phyloP scores from a whole-genome alignment of 129 eudicot genomes.

The Sambucus nigra region DNA sequence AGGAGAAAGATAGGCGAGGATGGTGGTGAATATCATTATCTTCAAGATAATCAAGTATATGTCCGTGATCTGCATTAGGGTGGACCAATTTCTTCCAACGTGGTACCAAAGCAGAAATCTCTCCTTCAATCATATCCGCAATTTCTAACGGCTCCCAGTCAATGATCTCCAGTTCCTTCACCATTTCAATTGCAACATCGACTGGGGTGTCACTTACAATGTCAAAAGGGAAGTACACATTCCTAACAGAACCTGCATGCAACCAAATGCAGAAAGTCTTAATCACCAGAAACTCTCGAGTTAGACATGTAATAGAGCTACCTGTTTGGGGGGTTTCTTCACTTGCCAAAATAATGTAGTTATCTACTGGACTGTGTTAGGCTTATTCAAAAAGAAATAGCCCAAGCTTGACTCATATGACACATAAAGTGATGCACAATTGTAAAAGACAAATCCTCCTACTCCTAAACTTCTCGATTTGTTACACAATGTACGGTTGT shows the following conservation, averaged over 20 bases:
- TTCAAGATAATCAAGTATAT: slow-evolving; percentile 22
- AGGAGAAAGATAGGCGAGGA: slow-evolving; percentile 29
- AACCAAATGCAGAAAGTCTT: background rate
- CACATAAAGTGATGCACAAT: too few species aligned
- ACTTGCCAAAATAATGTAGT: too few species aligned
- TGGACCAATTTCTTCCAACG: slow-evolving; percentile 24
- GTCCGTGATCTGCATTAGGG: slow-evolving; percentile 9
- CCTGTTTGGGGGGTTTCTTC: too few species aligned
- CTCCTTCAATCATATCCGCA: slow-evolving; percentile 76
- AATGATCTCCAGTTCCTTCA: slow-evolving; percentile 69
- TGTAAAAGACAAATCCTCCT: too few species aligned
- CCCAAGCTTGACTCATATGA: too few species aligned
- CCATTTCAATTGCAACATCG: slow-evolving; percentile 87
- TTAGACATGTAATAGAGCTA: too few species aligned
- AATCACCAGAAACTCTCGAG: too few species aligned
- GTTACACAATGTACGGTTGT: too few species aligned
- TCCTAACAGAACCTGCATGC: slow-evolving; percentile 53
- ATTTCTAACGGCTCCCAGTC: slow-evolving; percentile 80
- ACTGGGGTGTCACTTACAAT: slow-evolving; percentile 49
- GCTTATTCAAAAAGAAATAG: too few species aligned
- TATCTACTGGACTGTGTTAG: too few species aligned
- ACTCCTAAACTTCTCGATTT: too few species aligned
- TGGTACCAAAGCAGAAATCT: slow-evolving; percentile 60
- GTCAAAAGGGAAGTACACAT: slow-evolving; percentile 73
- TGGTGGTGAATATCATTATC: slow-evolving; percentile 46